phyloP scores from a whole-genome alignment of 2,329 filamentous ascomycete species.

The Cordyceps fumosorosea region DNA sequence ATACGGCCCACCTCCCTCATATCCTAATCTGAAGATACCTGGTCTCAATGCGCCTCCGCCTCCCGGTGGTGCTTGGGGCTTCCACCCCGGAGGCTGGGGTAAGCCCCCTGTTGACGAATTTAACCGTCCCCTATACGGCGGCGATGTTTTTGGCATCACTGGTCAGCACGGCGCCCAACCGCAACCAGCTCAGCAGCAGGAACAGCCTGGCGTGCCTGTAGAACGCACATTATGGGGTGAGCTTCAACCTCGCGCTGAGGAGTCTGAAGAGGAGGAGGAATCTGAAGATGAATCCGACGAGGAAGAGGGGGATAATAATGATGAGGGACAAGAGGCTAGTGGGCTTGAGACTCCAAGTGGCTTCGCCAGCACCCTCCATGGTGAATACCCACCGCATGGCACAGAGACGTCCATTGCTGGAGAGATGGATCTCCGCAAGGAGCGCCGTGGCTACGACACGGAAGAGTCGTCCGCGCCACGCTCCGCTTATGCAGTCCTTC shows the following conservation, averaged over 20 bases:
- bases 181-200: conserved; percentile 19
- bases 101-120: conserved; percentile 94
- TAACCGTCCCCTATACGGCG: conserved; percentile 84
- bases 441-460: conserved; percentile 74
- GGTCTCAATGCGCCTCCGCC: conserved; percentile 92
- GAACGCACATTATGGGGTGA: conserved; percentile 91
- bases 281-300: conserved; percentile 73
- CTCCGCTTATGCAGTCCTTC: conserved; percentile 81
- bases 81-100: conserved; percentile 89
- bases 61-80: conserved; percentile 85
- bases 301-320: conserved; percentile 56
- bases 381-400: conserved; percentile 66
- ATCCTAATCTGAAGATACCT: conserved; percentile 90
- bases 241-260: conserved; percentile 71
- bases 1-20: conserved; percentile 86
- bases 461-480: conserved; percentile 71
- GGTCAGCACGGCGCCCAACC: conserved; percentile 30
- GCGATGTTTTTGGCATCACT: conserved; percentile 83
- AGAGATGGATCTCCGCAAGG: conserved; percentile 86
- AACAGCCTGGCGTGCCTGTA: conserved; percentile 62
- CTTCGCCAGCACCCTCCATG: conserved; percentile 71
- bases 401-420: conserved; percentile 69
- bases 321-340: conserved; percentile 55
- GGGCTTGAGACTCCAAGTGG: conserved; percentile 78
- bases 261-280: conserved; percentile 63